phyloP scores from a whole-genome alignment of 1,284 basidiomycete species.

The Xerocomus amazonicus region DNA sequence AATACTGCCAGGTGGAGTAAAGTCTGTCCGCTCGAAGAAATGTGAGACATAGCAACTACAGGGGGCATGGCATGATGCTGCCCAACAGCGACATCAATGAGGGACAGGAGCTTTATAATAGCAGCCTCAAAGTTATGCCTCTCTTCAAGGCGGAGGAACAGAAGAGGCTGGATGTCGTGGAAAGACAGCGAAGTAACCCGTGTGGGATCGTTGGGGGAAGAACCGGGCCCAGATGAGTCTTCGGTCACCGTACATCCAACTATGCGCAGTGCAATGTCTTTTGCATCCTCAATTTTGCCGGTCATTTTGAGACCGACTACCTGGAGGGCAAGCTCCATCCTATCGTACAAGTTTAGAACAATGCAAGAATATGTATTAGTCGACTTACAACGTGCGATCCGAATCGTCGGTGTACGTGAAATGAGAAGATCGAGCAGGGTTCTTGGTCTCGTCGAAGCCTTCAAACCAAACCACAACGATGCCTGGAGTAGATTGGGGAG shows the following conservation, averaged over 20 bases:
- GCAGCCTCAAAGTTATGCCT: conserved; percentile 70
- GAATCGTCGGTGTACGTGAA: conserved; percentile 92
- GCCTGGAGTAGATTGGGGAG: conserved; percentile 79
- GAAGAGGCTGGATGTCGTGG: conserved; percentile 50
- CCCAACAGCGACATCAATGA: conserved; percentile 61
- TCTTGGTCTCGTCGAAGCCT: conserved; percentile 60
- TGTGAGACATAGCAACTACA: conserved; percentile 55
- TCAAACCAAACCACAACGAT: conserved; percentile 89
- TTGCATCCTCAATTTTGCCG: conserved; percentile 88
- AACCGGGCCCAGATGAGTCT: conserved; percentile 30
- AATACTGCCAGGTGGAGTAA: conserved; percentile 86
- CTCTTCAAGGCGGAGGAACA: conserved; percentile 50
- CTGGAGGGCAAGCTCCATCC: conserved; percentile 93
- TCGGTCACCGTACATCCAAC: conserved; percentile 61
- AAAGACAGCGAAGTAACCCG: conserved; percentile 46
- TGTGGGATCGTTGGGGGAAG: conserved; percentile 45
- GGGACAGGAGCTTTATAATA: conserved; percentile 74
- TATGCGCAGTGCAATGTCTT: conserved; percentile 86
- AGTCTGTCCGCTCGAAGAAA: conserved; percentile 71
- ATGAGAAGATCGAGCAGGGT: conserved; percentile 54
- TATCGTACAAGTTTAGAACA: conserved; percentile 34
- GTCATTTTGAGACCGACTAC: conserved; percentile 97
- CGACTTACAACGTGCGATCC: conserved; percentile 77
- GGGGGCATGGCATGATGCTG: conserved; percentile 38
- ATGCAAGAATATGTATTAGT: conserved; percentile 7